phyloP scores from a whole-genome alignment of 148 eudicot genomes.

The Dysphania ambrosioides region DNA sequence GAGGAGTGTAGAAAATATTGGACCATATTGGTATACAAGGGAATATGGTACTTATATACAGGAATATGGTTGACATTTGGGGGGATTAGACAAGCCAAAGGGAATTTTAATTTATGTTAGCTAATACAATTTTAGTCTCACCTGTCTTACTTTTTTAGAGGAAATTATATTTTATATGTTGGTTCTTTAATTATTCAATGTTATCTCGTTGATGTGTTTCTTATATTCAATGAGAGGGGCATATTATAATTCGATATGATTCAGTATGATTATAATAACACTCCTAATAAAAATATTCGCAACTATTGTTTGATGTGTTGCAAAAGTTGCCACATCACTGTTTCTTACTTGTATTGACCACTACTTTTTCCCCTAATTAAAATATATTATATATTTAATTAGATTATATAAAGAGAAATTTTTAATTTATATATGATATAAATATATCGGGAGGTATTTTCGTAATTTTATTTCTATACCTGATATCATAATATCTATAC shows the following conservation, averaged over 20 bases:
- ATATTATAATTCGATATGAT: constrained; percentile 23
- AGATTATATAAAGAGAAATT: no score
- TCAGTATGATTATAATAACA: constrained; percentile 18
- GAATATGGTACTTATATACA: constrained; percentile 30
- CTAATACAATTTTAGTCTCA: constrained; percentile 17
- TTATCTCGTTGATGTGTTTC: constrained; percentile 18
- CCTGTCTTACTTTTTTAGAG: constrained; percentile 18
- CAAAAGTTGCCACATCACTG: constrained; percentile 26
- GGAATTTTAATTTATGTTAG: constrained; percentile 6
- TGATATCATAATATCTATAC: no score
- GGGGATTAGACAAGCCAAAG: constrained; percentile 17
- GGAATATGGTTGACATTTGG: constrained; percentile 59
- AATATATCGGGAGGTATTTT: no score
- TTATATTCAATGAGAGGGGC: constrained; percentile 17
- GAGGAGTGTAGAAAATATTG: constrained; percentile 4
- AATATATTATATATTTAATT: no score
- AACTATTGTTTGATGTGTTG: constrained; percentile 12
- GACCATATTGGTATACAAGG: constrained; percentile 20
- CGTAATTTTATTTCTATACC: no score
- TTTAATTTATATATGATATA: no score
- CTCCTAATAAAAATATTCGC: not conserved
- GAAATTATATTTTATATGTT: constrained; percentile 7
- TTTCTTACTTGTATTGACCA: constrained; percentile 25
- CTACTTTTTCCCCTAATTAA: not conserved
- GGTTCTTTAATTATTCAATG: constrained; percentile 17